phyloP scores from a whole-genome alignment of 176 grass and related monocot species.

The Eleusine indica region DNA sequence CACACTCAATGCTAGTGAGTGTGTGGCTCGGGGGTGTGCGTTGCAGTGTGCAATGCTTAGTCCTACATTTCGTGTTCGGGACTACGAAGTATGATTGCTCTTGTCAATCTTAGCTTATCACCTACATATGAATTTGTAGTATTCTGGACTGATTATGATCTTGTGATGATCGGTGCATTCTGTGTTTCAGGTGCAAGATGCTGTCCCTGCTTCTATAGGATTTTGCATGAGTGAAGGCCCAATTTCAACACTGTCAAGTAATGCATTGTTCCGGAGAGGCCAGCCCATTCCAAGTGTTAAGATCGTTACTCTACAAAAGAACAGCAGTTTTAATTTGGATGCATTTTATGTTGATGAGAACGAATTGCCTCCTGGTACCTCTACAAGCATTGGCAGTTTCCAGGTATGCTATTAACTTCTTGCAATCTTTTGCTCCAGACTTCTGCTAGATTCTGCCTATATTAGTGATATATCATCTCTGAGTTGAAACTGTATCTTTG shows the following conservation, averaged over 20 bases:
- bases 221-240: conserved; percentile 69
- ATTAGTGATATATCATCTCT: conserved; percentile 4
- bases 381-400: conserved; percentile 69
- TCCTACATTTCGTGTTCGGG: conserved; percentile 79
- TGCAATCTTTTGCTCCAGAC: conserved; percentile 10
- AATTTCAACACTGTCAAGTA: conserved; percentile 59
- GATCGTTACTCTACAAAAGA: conserved; percentile 61
- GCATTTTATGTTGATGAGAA: conserved; percentile 77
- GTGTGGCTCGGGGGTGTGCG: conserved; percentile 83
- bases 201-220: conserved; percentile 75
- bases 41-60: conserved; percentile 97
- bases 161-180: background rate
- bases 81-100: conserved; percentile 74
- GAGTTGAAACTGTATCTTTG: conserved; percentile 15
- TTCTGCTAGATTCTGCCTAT: background rate
- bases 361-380: conserved; percentile 70
- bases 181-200: conserved; percentile 83
- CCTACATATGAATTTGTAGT: conserved; percentile 17
- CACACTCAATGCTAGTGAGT: conserved; percentile 95
- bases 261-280: conserved; percentile 69
- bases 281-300: conserved; percentile 89
- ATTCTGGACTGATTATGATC: background rate
- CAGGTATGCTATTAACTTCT: conserved; percentile 54
- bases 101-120: background rate
- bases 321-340: conserved; percentile 68